These are phyloP conservation scores for Fusarium domesticum DNA, from an alignment of 2,329 filamentous ascomycete genomes.

Conservation along the genomic window DNA sequence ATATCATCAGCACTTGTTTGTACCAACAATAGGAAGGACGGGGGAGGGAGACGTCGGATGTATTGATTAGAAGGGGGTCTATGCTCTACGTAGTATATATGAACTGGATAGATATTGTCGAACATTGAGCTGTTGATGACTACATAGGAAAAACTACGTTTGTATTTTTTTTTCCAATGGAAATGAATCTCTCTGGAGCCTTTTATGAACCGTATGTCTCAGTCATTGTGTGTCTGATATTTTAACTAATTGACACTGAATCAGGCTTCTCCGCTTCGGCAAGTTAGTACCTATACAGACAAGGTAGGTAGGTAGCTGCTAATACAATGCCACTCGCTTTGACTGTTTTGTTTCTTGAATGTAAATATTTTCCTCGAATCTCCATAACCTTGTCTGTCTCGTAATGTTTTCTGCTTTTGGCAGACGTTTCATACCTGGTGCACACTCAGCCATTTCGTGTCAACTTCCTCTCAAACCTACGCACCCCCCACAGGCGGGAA, in stretches of 20 bases:
- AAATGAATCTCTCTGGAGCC: not conserved
- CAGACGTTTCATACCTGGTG: no score
- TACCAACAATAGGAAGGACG: constrained; percentile 4
- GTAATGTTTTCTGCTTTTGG: not conserved
- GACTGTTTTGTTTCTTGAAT: no score
- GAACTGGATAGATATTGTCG: constrained; percentile 26
- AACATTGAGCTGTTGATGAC: constrained; percentile 2
- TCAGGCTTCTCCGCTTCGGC: no score
- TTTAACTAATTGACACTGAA: no score
- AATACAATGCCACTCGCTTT: no score
- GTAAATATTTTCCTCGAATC: no score
- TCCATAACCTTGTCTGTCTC: constrained; percentile 1
- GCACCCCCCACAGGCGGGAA: constrained; percentile 32
- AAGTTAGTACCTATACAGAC: no score
- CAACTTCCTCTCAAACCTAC: constrained; percentile 4
- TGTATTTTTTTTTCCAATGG: no score
- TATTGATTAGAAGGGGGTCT: constrained; percentile 3
- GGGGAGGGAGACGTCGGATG: not conserved
- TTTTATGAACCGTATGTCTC: no score
- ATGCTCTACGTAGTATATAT: constrained; percentile 24
- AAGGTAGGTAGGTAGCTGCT: no score
- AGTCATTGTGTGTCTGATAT: no score
- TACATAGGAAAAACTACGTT: not conserved
- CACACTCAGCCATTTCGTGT: no score
- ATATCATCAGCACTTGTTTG: constrained; percentile 9